Base-by-base conservation (phyloP, 1,284 basidiomycete genomes). In the Leccinum griseonigrum region DNA sequence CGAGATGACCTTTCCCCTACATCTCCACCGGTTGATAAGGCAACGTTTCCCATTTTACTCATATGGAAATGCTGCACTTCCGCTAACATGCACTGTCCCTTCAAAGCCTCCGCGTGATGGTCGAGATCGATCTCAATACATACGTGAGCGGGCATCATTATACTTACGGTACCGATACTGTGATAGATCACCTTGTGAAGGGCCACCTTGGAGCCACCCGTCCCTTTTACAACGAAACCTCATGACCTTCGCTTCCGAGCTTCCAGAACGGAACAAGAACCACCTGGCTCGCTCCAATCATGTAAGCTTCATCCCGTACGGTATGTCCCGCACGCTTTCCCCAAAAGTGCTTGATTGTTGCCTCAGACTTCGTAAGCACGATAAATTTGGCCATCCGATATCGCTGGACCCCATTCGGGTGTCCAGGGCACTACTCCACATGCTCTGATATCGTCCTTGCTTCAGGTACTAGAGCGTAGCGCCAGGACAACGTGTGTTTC, bases 121-220 rank as follows among this genome's bases (percentile, higher is more conserved):
- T 69, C 68, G 57, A 71, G 58, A 60, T 61, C 67, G 64, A 57
- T 61, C 68, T 64, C 58, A 48, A 48, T 48, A 14, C 55, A 66
- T 70, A 60, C 68, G 57, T 68, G 68, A 57, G 60, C 71, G 71
- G 68, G 63, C 69, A 70, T 70, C 69, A 70, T 72, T 73, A 53
- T 54, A 69, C 14, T 70, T 73, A 70, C 71, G 69, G 69, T 72
- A 70, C 71, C 69, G 69, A 70, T 68, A 63, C 54, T 55, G 61
- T 69, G 60, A 71, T 71, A 55, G 61, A 71, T 69, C 69, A 66
- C 29, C 62, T 55, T 54, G 28, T 56, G 56, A 61, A 65, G 11
- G 14, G 56, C 52, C 52, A 53, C 22, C 36, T 48, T 29, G 61
- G 11, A 13, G 56, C 52, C 52, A 58, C 22, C 36, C 54, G 31